Base-by-base conservation (phyloP, 345 rosid species). In the Salix brachista region DNA sequence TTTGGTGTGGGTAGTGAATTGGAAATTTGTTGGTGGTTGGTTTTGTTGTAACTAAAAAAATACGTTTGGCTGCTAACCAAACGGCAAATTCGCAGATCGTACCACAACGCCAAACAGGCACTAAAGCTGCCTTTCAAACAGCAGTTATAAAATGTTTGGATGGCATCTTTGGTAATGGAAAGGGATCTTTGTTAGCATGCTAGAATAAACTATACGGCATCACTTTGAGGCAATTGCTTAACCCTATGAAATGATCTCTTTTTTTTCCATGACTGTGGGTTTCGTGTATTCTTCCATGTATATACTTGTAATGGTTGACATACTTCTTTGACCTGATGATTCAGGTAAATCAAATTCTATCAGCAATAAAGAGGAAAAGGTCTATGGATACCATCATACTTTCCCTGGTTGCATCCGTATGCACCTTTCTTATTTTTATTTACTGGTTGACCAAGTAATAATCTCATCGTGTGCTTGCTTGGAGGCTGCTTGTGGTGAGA, bases 371-470 rank as follows among this genome's bases (percentile, higher is more conserved):
- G 92, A 89, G 97, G 88, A 96, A 90, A 86, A 93, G 92, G 88
- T 96, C 99, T 0, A 88, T 92, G 98, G 99, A 96, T 79, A 86
- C 97, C 19, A 87, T 96, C 80, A 93, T 92, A 76, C 91, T 96
- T 70, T 89, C 99, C 70, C 97, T 96, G 21, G 97, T 96, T 34
- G 98, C 98, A 25, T 93, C 99, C 14, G 92, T 92, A 23, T 96
- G 99, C 94, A 90, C 91, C 1, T 92, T 96, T 85, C 97, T 93
- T 75, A 93, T 96, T 71, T 87, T 96, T 75, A 86, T 96, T 76
- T 93, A 96, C 81, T 96, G 99, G 99, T 74, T 96, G 88, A 88
- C 91, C 79, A 96, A 93, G 91, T 93, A 83, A 86, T 73, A 82
- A 75, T 78, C 46, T 73, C 65, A 28, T 75, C 19, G 81, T 78